Evolutionary conservation across 2,329 filamentous ascomycete species (phyloP).

Genomic region (Aureobasidium subglaciale): DNA sequence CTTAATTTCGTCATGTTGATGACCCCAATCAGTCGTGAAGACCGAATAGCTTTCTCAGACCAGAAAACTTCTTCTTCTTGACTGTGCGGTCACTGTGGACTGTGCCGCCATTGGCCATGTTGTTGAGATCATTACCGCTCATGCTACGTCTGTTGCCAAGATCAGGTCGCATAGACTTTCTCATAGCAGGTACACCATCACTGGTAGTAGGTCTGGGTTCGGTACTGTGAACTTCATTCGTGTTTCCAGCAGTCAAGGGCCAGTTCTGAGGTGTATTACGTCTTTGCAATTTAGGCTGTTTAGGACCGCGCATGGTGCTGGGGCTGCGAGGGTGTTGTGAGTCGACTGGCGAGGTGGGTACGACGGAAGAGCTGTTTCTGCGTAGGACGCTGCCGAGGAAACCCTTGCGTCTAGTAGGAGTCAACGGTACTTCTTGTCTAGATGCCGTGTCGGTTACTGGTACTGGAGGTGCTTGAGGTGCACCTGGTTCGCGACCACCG

Average conservation of each 20-base stretch:
- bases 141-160: slow-evolving; percentile 29
- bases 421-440: slow-evolving; percentile 1
- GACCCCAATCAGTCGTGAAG: slow-evolving; percentile 42
- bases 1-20: neutral
- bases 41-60: slow-evolving; percentile 59
- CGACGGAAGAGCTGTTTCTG: slow-evolving; percentile 24
- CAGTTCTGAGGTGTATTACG: slow-evolving; percentile 30
- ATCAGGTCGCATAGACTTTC: slow-evolving; percentile 22
- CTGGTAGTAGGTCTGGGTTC: slow-evolving; percentile 25
- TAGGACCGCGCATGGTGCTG: slow-evolving; percentile 24
- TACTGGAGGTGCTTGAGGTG: slow-evolving; percentile 16
- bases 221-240: neutral
- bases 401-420: slow-evolving; percentile 21
- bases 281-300: slow-evolving; percentile 8
- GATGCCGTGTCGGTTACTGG: slow-evolving; percentile 22
- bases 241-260: slow-evolving; percentile 35
- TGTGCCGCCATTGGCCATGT: slow-evolving; percentile 18
- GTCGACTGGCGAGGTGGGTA: slow-evolving; percentile 16
- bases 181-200: slow-evolving; percentile 27
- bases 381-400: slow-evolving; percentile 31
- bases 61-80: slow-evolving; percentile 61
- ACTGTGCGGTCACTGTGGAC: slow-evolving; percentile 28
- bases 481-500: slow-evolving; percentile 14
- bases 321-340: slow-evolving; percentile 20
- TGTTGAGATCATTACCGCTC: slow-evolving; percentile 16